A percentile compares a stretch with the other conserved stretches of the same genome.
Conservation (phyloP, 306 rosid genomes). For the Parietaria judaica region DNA sequence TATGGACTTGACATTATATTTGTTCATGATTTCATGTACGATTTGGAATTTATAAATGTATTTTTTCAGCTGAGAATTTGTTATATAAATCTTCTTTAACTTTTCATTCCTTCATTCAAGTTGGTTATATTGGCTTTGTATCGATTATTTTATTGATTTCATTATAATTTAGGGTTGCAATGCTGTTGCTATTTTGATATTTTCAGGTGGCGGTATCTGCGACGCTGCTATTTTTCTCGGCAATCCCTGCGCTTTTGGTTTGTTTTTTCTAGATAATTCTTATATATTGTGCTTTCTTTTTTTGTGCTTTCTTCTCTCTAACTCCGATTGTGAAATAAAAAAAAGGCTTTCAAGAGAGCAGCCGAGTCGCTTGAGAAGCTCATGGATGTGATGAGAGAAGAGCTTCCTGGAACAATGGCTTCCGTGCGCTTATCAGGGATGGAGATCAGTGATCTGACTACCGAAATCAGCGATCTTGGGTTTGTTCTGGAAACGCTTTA, state of each 20-base stretch:
- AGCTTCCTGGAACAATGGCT: conserved; percentile 87
- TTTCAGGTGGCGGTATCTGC: conserved; percentile 65
- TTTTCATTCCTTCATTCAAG: no score
- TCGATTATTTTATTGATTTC: neutral
- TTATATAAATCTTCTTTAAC: no score
- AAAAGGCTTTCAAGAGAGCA: conserved; percentile 83
- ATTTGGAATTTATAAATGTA: no score
- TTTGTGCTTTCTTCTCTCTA: neutral
- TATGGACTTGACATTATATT: no score
- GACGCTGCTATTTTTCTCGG: conserved; percentile 80
- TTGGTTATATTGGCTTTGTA: no score
- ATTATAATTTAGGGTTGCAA: no score
- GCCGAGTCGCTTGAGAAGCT: conserved; percentile 86
- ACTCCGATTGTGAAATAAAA: conserved; percentile 5
- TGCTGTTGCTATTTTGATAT: neutral
- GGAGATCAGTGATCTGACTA: conserved; percentile 87
- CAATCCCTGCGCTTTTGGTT: conserved; percentile 88
- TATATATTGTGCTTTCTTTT: neutral
- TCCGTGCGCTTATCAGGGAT: conserved; percentile 85
- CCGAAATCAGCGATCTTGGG: conserved; percentile 87
- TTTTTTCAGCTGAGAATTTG: no score
- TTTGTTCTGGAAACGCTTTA: conserved; percentile 8
- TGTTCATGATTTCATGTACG: no score
- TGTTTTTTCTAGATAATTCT: conserved; percentile 5
- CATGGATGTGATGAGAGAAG: conserved; percentile 81